phyloP scores from a whole-genome alignment of 2,329 filamentous ascomycete genomes.

The Pseudogymnoascus sp. region DNA sequence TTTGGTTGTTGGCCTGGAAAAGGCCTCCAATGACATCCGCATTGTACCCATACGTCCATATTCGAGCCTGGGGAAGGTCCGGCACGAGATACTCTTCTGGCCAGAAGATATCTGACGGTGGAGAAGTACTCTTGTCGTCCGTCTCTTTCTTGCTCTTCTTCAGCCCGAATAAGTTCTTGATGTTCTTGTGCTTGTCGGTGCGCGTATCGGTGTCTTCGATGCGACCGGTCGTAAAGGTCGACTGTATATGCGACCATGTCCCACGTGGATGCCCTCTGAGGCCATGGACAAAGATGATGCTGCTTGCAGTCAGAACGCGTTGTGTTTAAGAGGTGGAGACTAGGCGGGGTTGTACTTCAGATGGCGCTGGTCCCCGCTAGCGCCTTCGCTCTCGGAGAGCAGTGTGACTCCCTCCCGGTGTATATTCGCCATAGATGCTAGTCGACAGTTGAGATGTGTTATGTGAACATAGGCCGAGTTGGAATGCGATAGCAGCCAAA shows the following conservation, averaged over 20 bases:
- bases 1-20: conserved; percentile 35
- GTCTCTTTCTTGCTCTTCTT: not conserved
- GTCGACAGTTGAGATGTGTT: not conserved
- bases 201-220: not conserved
- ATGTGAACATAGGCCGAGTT: not conserved
- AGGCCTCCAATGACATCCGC: conserved; percentile 22
- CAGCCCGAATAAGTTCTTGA: not conserved
- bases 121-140: not conserved
- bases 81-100: not conserved
- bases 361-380: not conserved
- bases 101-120: not conserved
- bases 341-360: not conserved
- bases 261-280: conserved; percentile 7
- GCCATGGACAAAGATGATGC: conserved; percentile 13
- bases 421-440: not conserved
- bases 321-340: not conserved
- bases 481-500: not conserved
- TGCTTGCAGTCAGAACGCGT: not conserved
- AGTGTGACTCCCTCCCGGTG: not conserved
- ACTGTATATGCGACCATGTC: not conserved
- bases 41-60: conserved; percentile 8
- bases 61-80: not conserved
- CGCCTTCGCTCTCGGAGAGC: not conserved
- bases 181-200: not conserved
- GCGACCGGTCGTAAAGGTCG: not conserved